Base-by-base conservation (phyloP, 2,329 filamentous ascomycete genomes). In the Aspergillus novoparasiticus region DNA sequence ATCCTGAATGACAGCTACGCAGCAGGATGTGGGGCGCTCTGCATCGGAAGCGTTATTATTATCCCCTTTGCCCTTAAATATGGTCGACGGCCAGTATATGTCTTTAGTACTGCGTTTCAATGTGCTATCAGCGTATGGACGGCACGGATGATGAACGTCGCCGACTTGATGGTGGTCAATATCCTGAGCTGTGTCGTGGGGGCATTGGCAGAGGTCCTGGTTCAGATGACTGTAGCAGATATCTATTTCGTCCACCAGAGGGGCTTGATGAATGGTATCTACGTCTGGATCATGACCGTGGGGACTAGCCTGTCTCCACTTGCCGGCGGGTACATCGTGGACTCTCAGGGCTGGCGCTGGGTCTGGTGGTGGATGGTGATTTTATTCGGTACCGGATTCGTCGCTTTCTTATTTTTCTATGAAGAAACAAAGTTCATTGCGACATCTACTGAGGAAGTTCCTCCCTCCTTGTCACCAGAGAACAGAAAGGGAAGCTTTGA, bases 231-330 rank as follows among this genome's bases (percentile, higher is more conserved):
- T 0, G 77, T 84, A 12, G 77, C 78, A 12, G 82, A 84, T 65
- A 58, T 85, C 50, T 84, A 80, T 69, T 84, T 84, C 62, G 75
- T 84, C 4, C 82, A 84, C 57, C 74, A 84, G 59, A 75, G 80
- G 28, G 82, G 79, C 0, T 70, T 75, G 4, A 81, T 82, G 78
- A 86, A 85, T 62, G 74, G 72, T 0, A 74, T 83, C 12, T 86
- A 82, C 63, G 71, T 81, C 61, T 80, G 75, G 71, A 69, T 73
- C 2, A 58, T 65, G 34, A 71, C 57, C 14, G 60, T 75, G 54
- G 71, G 74, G 19, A 70, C 73, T 2, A 79, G 74, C 10, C 70
- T 85, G 1, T 77, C 74, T 0, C 75, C 79, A 0, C 71, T 80
- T 2, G 67, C 66, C 1, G 70, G 69, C 1, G 75, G 74, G 2